These are phyloP conservation scores for Solanum infundibuliforme DNA, from an alignment of 257 asterid species.

Conservation along the genomic window DNA sequence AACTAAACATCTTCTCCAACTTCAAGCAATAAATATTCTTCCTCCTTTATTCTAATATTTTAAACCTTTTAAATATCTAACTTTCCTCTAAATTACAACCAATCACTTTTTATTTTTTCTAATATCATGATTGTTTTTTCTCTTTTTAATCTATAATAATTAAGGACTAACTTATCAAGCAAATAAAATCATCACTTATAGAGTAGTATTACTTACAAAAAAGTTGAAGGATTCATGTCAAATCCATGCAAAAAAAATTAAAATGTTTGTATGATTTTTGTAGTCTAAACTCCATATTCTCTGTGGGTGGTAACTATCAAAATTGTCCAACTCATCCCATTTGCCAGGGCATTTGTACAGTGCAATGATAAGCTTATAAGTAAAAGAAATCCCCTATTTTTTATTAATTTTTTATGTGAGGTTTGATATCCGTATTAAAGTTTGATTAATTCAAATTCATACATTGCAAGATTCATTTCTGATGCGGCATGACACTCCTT, in stretches of 20 bases:
- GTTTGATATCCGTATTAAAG: too few species aligned
- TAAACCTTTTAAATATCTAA: background rate
- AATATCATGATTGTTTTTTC: background rate
- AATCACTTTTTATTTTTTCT: background rate
- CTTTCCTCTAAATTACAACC: background rate
- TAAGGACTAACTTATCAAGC: background rate
- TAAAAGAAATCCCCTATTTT: background rate
- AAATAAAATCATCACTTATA: background rate
- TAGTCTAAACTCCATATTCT: background rate
- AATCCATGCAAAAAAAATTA: too few species aligned
- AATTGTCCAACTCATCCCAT: background rate
- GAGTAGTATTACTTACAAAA: background rate
- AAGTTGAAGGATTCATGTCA: too few species aligned
- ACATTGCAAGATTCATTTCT: background rate
- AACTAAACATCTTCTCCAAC: background rate
- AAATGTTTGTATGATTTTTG: too few species aligned
- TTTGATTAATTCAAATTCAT: too few species aligned
- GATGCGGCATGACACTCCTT: too few species aligned
- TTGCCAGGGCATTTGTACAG: background rate
- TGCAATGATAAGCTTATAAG: background rate
- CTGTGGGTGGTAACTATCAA: background rate
- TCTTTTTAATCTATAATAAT: too few species aligned
- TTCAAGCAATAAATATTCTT: background rate
- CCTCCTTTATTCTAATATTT: background rate
- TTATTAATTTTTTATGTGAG: background rate